These are phyloP conservation scores for Meyerozyma guilliermondii DNA, from an alignment of 1,139 yeast species.

Conservation along the genomic window DNA sequence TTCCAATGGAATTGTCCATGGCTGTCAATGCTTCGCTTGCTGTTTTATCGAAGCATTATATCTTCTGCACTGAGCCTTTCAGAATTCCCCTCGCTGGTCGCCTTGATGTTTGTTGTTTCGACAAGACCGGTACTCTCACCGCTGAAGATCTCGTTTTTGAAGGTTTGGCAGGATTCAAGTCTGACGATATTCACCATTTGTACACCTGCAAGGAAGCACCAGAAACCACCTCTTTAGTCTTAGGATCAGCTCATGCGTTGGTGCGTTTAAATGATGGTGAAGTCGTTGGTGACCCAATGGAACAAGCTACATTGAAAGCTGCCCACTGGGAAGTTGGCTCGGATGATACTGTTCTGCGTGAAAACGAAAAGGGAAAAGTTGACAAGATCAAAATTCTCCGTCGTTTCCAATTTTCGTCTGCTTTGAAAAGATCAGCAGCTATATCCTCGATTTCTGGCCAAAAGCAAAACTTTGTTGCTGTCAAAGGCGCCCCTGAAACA, in stretches of 20 bases:
- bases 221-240: conserved; percentile 59
- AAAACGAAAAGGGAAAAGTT: conserved; percentile 27
- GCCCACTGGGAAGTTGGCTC: conserved; percentile 81
- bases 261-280: conserved; percentile 95
- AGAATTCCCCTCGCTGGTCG: conserved; percentile 98
- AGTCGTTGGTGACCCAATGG: conserved; percentile 99
- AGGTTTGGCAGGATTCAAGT: conserved; percentile 83
- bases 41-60: conserved; percentile 79
- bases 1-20: conserved; percentile 98
- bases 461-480: conserved; percentile 72
- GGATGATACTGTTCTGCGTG: conserved; percentile 60
- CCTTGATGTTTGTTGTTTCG: conserved; percentile 97
- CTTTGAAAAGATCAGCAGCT: conserved; percentile 91
- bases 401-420: conserved; percentile 95
- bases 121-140: conserved; percentile 96
- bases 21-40: conserved; percentile 92
- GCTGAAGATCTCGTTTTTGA: conserved; percentile 96
- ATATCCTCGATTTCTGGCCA: conserved; percentile 56
- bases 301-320: conserved; percentile 88
- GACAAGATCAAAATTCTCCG: conserved; percentile 72
- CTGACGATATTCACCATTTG: conserved; percentile 49
- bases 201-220: conserved; percentile 58
- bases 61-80: conserved; percentile 97
- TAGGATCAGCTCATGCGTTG: conserved; percentile 95
- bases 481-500: conserved; percentile 99